Base-by-base conservation (phyloP, 345 rosid genomes). In the Leavenworthia alabamica region DNA sequence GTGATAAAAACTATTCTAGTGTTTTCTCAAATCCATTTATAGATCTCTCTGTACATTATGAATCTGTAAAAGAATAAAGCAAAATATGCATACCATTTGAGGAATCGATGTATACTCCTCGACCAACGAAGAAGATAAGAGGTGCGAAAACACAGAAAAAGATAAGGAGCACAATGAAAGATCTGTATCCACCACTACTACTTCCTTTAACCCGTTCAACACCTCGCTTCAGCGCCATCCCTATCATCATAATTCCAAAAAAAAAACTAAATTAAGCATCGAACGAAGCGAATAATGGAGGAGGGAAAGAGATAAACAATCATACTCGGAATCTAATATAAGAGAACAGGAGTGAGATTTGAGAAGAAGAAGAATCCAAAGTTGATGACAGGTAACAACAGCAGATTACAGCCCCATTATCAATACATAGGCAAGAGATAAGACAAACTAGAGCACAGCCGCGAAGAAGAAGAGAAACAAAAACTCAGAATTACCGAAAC, bases 161-260 rank as follows among this genome's bases (percentile, higher is more conserved):
- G 29, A 75, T 69, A 35, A 88, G 70, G 41, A 81, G 53, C 17
- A 60, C 56, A 22, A 84, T 58, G 16, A 74, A 70, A 50, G 81
- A 76, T 55, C 86, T 73, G 78, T 86, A 88, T 88, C 95, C 73
- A 56, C 78, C 69, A 49, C 83, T 66, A 49, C 83, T 66, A 75
- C 91, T 73, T 53, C 79, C 72, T 49, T 82, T 65, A 77, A 52
- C 68, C 73, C 81, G 71, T 10, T 56, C 57, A 54, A 67, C 68
- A 65, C 88, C 92, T 53, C 89, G 86, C 80, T 66, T 86, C 69
- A 79, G 74, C 78, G 88, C 83, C 97, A 90, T 90, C 77, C 64
- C 64, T 41, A 28, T 51, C 72, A 69, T 69, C 19, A 56, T 16
- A 14, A 72, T 23, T 23, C 71, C 62, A 79, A 0, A 50, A 72